A percentile compares a stretch with the other conserved stretches of the same genome.
Conservation (phyloP, 352 stramenopile genomes). For the Phytophthora sansomeana region DNA sequence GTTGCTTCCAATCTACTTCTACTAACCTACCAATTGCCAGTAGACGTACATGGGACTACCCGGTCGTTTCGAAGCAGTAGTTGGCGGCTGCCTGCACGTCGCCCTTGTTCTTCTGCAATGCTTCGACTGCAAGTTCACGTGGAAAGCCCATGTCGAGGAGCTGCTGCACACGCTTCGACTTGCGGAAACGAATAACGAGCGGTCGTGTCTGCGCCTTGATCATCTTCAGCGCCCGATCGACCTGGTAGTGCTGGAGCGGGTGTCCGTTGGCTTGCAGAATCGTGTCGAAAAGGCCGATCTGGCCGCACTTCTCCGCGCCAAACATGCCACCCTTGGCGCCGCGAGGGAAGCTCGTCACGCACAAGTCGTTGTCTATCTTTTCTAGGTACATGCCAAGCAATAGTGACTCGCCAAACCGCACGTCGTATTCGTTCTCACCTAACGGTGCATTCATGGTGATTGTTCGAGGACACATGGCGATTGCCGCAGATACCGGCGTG, state of each 20-base stretch:
- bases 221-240: constrained; percentile 86
- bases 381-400: constrained; percentile 86
- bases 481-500: constrained; percentile 73
- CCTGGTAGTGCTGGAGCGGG: constrained; percentile 82
- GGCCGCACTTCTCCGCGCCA: constrained; percentile 77
- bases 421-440: constrained; percentile 76
- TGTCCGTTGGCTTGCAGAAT: constrained; percentile 84
- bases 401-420: constrained; percentile 74
- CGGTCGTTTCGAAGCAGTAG: constrained; percentile 64
- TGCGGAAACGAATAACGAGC: constrained; percentile 80
- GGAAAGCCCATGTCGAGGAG: constrained; percentile 85
- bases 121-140: constrained; percentile 52
- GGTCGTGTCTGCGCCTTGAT: constrained; percentile 83
- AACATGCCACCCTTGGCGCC: constrained; percentile 71
- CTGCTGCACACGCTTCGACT: constrained; percentile 67
- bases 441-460: constrained; percentile 72
- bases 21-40: constrained; percentile 11
- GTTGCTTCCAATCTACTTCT: constrained; percentile 17
- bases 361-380: constrained; percentile 77
- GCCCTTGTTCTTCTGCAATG: constrained; percentile 58
- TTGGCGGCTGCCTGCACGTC: constrained; percentile 74
- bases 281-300: constrained; percentile 78
- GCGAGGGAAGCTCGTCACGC: constrained; percentile 81
- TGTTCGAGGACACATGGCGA: constrained; percentile 82
- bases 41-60: constrained; percentile 6